Evolutionary conservation across 176 grass and related monocot species (phyloP), one percentile per base, ranked within the genome.

Genomic region (Carex cristatella): DNA sequence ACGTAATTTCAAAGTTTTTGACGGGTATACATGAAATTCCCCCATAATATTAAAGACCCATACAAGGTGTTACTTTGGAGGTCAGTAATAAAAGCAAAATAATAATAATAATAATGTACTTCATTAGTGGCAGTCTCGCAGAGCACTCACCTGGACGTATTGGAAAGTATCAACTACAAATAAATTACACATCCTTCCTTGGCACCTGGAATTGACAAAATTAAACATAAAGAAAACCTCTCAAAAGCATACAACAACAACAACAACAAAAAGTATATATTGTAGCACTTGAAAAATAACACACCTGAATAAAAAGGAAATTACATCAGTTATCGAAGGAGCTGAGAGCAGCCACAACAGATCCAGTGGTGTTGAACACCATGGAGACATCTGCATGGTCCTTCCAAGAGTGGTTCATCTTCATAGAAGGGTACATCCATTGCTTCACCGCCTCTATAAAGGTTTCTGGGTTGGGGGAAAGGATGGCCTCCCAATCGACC

Each of bases 401-500:
- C 84, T 90, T 98, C 81, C 94, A 85, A 80, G 70, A 84, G 61
- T 77, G 88, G 89, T 86, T 95, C 13, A 85, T 89, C 87, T 88
- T 95, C 69, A 89, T 81, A 28, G 93, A 88, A 72, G 91, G 86
- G 75, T 95, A 94, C 77, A 98, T 40, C 96, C 96, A 98, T 27
- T 87, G 89, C 86, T 95, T 98, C 58, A 95, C 49, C 0, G 78
- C 60, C 0, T 91, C 79, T 37, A 89, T 79, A 77, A 98, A 98
- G 7, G 77, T 32, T 7, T 87, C 87, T 2, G 85, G 86, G 14
- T 90, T 91, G 5, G 89, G 69, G 68, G 91, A 92, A 53, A 98
- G 88, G 32, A 98, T 95, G 4, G 93, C 96, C 79, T 98, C 96
- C 96, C 96, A 98, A 80, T 98, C 93, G n/a, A 95, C 83, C 82